Base-by-base conservation (phyloP, 2,329 filamentous ascomycete genomes). In the Talaromyces sp. region DNA sequence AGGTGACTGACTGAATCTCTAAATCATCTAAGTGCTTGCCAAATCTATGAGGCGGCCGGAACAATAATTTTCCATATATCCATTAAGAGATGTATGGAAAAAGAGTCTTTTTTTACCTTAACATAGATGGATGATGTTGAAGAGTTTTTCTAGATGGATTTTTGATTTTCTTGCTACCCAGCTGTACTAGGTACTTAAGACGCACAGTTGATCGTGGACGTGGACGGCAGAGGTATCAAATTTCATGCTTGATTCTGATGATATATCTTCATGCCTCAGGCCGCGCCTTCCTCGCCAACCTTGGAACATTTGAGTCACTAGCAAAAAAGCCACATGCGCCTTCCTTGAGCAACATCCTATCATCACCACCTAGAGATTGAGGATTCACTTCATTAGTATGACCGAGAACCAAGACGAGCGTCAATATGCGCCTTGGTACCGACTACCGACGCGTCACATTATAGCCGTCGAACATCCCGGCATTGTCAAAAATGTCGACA, bases 391-490 rank as follows among this genome's bases (percentile, higher is more conserved):
- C 10, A 15, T 5, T 27, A 65, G 51, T 11, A 61, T 63, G 51
- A 17, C 25, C 1, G 64, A 54, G 1, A 36, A 58, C 3, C 51
- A 38, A 54, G 8, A 53, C 10, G 40, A 64, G 25, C 56, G 38
- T 34, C 65, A 62, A 17, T 64, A 49, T 45, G 80, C 81, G 36
- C 82, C 84, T 0, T 82, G 80, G 73, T 84, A 84, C 71, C 67
- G 72, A 8, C 79, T 90, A 45, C 85, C 86, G 2, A 70, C 76
- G 43, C 79, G 82, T 67, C 79, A 82, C 61, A 79, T 90, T 58
- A 81, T 89, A 63, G 84, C 83, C 67, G 81, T 91, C 56, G 89
- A 91, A 72, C 88, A 91, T 76, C 89, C 89, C 61, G 87, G 86
- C 73, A 83, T 90, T 63, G 78, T 91, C 71, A 84, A 83, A 72